Evolutionary conservation across 2,329 filamentous ascomycete species (phyloP), one percentile per base, ranked within the genome.

Genomic region (Magnaporthiopsis incrustans): DNA sequence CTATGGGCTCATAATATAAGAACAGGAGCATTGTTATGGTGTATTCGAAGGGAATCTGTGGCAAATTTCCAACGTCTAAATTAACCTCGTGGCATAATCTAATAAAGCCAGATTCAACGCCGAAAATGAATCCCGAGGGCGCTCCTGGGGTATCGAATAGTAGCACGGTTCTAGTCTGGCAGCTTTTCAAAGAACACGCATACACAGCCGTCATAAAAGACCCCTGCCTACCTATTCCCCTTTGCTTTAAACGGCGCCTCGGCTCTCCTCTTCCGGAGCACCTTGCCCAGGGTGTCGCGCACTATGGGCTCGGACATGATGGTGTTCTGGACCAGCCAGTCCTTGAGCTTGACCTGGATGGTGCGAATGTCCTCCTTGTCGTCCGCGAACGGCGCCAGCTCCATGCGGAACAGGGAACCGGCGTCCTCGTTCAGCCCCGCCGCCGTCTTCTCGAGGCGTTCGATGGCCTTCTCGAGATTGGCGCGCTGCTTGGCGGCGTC

Each of bases 281-380:
- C 86, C 65, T 81, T 83, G 30, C 86, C 87, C 69, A 97, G 81
- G 0, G 92, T 92, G 74, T 91, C 88, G 69, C 88, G 84, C 11
- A 98, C 94, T 77, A 94, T 91, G 0, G 88, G 88, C 75, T 94
- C 90, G 60, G 84, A 86, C 68, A 86, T 83, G 66, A 96, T 89
- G 18, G 88, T 93, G 72, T 96, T 96, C 74, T 96, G 87, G 62
- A 97, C 87, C 69, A 98, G 79, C 83, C 92, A 96, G 71, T 95
- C 91, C 76, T 88, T 90, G 77, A 97, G 84, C 70, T 89, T 90
- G 57, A 82, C 82, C 67, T 87, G 84, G 71, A 96, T 77, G 65
- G 85, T 86, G 59, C 79, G 80, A 60, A 89, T 78, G n/a, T 80
- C 81, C 66, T 84, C 82, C 50, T 82, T 77, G 71, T 96, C 89